A percentile compares a stretch with the other conserved stretches of the same genome.
phyloP scores from a whole-genome alignment of 163 green algal species.

The Picocystis sp. region DNA sequence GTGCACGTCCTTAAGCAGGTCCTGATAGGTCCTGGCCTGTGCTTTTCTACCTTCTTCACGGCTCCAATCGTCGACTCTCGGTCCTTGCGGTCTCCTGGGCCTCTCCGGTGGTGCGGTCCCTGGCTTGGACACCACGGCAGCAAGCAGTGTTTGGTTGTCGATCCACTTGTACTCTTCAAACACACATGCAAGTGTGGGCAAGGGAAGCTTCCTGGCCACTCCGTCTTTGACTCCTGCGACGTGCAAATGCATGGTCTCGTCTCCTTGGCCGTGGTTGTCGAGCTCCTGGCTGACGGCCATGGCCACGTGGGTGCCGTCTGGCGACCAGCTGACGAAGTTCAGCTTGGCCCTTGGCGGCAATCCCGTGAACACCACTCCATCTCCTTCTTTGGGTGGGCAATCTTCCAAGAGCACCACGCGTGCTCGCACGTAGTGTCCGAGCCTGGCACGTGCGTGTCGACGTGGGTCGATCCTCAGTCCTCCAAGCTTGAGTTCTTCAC shows the following conservation, averaged over 20 bases:
- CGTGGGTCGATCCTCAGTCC: conserved; percentile 79
- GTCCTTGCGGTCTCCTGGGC: conserved; percentile 1
- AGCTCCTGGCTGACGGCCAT: conserved; percentile 52
- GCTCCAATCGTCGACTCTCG: not conserved
- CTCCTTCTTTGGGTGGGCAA: conserved; percentile 10
- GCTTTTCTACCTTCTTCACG: conserved; percentile 33
- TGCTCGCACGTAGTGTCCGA: conserved; percentile 44
- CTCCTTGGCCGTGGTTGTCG: conserved; percentile 16
- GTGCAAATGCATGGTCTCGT: conserved; percentile 5
- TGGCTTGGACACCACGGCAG: not conserved
- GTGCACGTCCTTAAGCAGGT: conserved; percentile 76
- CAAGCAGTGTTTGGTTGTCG: conserved; percentile 4
- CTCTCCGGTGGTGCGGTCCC: not conserved
- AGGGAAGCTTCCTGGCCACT: not conserved
- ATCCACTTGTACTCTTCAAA: conserved; percentile 1
- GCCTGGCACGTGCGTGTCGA: conserved; percentile 49
- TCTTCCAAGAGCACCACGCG: conserved; percentile 1
- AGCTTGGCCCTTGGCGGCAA: conserved; percentile 43
- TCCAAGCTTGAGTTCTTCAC: conserved; percentile 82
- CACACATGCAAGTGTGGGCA: not conserved
- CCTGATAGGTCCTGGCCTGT: conserved; percentile 78
- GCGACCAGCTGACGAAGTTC: conserved; percentile 78
- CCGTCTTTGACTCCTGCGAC: not conserved
- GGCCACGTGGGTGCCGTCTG: conserved; percentile 44
- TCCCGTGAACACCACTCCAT: conserved; percentile 3